phyloP scores from a whole-genome alignment of 495 filamentous ascomycete species.

The Hypoxylon fragiforme region DNA sequence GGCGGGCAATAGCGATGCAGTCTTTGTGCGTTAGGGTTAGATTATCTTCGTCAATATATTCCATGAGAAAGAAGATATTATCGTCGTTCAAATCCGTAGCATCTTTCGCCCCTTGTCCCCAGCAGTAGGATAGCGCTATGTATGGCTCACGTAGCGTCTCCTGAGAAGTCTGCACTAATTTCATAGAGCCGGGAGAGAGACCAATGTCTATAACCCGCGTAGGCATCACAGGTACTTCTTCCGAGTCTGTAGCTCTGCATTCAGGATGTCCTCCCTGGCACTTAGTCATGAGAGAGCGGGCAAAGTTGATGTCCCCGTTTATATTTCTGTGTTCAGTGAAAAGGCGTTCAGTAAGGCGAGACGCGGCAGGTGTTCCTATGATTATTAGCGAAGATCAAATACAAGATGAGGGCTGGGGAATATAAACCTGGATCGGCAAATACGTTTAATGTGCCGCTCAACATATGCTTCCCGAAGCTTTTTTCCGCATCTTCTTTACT shows the following conservation, averaged over 20 bases:
- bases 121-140: constrained; percentile 32
- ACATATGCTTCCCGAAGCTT: neutral
- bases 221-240: constrained; percentile 17
- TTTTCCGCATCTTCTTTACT: constrained; percentile 5
- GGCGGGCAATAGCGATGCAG: constrained; percentile 26
- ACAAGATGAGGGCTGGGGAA: neutral
- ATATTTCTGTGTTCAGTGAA: constrained; percentile 10
- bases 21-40: constrained; percentile 28
- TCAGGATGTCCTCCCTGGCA: constrained; percentile 17
- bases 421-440: constrained; percentile 27
- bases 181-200: neutral
- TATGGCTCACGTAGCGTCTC: constrained; percentile 16
- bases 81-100: constrained; percentile 11
- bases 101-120: constrained; percentile 26
- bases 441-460: neutral
- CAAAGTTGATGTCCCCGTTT: constrained; percentile 11
- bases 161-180: constrained; percentile 4
- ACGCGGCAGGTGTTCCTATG: constrained; percentile 18
- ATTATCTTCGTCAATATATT: constrained; percentile 20
- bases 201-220: constrained; percentile 32
- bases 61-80: constrained; percentile 16
- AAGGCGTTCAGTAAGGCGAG: constrained; percentile 6
- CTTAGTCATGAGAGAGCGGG: neutral
- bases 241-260: constrained; percentile 1
- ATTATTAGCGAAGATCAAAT: neutral